A percentile compares a stretch with the other conserved stretches of the same genome.
Conservation (phyloP, 2,329 filamentous ascomycete genomes). For the Fonsecaea monophora region DNA sequence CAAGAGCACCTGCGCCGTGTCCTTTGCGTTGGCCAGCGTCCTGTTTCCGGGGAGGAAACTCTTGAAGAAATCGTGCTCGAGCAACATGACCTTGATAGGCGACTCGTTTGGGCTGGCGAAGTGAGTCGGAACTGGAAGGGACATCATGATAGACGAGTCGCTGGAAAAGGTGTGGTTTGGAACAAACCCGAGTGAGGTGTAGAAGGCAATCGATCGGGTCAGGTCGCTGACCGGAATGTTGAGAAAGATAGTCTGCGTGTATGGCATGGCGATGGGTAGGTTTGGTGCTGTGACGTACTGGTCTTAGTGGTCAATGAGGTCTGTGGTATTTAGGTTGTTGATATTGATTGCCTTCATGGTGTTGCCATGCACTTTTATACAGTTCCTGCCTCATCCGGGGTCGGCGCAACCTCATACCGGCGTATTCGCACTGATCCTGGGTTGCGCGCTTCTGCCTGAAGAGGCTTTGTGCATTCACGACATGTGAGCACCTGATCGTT, state of each 20-base stretch:
- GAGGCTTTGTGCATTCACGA: neutral
- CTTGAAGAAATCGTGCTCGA: neutral
- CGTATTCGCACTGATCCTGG: neutral
- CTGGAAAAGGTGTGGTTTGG: conserved; percentile 34
- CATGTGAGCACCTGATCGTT: neutral
- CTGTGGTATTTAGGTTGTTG: neutral
- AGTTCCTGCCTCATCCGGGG: neutral
- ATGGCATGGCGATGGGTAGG: neutral
- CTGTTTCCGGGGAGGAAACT: neutral
- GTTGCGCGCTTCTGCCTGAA: neutral
- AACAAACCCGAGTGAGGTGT: conserved; percentile 34
- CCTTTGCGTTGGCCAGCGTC: conserved; percentile 17
- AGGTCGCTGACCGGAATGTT: conserved; percentile 34
- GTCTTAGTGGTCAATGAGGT: neutral
- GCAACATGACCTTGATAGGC: neutral
- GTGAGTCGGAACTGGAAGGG: conserved; percentile 22
- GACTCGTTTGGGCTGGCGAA: neutral
- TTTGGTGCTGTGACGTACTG: neutral
- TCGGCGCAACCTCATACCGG: neutral
- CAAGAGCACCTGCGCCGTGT: conserved; percentile 20
- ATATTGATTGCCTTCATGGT: neutral
- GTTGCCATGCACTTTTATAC: neutral
- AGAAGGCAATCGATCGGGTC: conserved; percentile 29
- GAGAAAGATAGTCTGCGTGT: conserved; percentile 29
- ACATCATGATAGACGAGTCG: conserved; percentile 19